Conservation (phyloP, 192 early-diverging fungal species). For the Pilaira anomala region DNA sequence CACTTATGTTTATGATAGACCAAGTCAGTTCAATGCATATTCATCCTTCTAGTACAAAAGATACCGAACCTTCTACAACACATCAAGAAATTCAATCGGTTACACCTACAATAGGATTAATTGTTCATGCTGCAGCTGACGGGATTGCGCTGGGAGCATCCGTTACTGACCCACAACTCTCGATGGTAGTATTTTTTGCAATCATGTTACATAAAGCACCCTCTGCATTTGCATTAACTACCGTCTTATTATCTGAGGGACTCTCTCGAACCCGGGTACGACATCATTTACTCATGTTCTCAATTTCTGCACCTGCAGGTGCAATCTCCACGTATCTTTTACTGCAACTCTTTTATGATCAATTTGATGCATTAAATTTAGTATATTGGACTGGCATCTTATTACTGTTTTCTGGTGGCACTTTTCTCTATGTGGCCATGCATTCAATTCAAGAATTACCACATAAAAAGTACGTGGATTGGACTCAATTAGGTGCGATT, state of each 20-base stretch:
- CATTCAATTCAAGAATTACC: constrained; percentile 54
- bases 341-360: constrained; percentile 37
- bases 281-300: constrained; percentile 76
- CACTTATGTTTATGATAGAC: constrained; percentile 89
- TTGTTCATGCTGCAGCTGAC: constrained; percentile 95
- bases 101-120: constrained; percentile 79
- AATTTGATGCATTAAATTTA: constrained; percentile 41
- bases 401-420: constrained; percentile 87
- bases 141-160: constrained; percentile 93
- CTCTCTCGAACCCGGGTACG: constrained; percentile 60
- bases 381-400: constrained; percentile 77
- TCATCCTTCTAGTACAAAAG: constrained; percentile 13
- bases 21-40: constrained; percentile 50
- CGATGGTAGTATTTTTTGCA: constrained; percentile 86
- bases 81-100: constrained; percentile 15
- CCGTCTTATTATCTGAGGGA: constrained; percentile 79
- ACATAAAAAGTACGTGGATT: constrained; percentile 7
- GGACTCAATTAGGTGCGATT: constrained; percentile 17
- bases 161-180: constrained; percentile 57
- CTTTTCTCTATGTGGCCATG: constrained; percentile 91
- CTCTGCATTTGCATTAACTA: constrained; percentile 86
- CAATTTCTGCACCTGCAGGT: constrained; percentile 79
- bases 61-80: not conserved
- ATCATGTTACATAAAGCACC: constrained; percentile 97
- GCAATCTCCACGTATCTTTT: constrained; percentile 59